Evolutionary conservation across 805 yeast genomes (phyloP).

Genomic region (Metschnikowia lochheadii): DNA sequence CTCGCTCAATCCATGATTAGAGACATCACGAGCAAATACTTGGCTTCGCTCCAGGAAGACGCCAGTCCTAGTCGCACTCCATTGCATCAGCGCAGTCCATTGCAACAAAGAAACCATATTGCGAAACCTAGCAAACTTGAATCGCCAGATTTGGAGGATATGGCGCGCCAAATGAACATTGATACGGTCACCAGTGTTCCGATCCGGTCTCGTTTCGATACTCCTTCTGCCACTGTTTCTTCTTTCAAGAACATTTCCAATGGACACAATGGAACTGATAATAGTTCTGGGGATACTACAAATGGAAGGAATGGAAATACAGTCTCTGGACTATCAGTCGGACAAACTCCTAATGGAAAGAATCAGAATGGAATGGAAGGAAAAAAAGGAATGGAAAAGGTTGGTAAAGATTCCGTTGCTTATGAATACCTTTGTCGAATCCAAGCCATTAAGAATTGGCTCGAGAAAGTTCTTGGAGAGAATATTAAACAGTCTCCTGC

Average conservation of each 20-base stretch:
- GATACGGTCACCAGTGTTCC: conserved; percentile 23
- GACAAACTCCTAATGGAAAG: no score
- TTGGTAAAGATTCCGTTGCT: conserved; percentile 28
- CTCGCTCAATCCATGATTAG: conserved; percentile 14
- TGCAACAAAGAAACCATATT: conserved; percentile 27
- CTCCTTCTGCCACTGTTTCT: conserved; percentile 41
- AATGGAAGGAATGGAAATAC: no score
- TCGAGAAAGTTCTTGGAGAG: conserved; percentile 59
- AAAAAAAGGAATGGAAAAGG: background rate
- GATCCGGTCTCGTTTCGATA: conserved; percentile 32
- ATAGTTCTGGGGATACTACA: no score
- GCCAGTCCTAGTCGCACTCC: conserved; percentile 26
- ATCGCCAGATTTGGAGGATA: conserved; percentile 32
- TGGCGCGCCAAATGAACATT: conserved; percentile 36
- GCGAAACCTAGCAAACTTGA: conserved; percentile 16
- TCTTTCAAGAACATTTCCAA: conserved; percentile 34
- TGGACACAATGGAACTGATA: conserved; percentile 3
- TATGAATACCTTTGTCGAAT: conserved; percentile 81
- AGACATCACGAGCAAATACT: conserved; percentile 33
- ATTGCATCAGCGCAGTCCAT: conserved; percentile 30
- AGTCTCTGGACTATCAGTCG: no score
- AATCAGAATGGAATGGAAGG: no score
- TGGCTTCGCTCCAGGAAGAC: conserved; percentile 29
- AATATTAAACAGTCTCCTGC: conserved; percentile 50
- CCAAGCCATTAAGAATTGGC: conserved; percentile 79